These are phyloP conservation scores for Schizophyllum commune DNA, from an alignment of 1,284 basidiomycete species.

Conservation along the genomic window DNA sequence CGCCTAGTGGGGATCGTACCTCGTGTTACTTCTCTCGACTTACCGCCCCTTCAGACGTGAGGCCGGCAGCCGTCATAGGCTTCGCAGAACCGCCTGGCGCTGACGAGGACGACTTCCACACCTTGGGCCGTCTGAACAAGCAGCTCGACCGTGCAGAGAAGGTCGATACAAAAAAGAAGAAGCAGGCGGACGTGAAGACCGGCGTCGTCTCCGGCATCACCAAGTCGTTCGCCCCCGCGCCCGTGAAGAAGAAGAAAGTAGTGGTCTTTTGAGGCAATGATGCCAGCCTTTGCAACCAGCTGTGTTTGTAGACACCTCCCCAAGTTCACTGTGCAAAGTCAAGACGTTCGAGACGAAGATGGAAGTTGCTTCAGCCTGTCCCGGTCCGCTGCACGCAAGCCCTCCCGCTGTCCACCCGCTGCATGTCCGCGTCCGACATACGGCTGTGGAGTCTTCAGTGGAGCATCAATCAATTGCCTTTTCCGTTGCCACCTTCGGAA, in stretches of 20 bases:
- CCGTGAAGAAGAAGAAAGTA: constrained; percentile 40
- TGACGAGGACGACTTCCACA: constrained; percentile 92
- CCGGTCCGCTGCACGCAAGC: too few species aligned
- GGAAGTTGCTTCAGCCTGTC: too few species aligned
- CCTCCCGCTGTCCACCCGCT: too few species aligned
- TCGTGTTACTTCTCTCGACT: background rate
- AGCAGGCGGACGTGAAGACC: constrained; percentile 34
- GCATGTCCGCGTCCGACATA: too few species aligned
- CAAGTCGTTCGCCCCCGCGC: constrained; percentile 27
- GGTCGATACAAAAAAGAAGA: constrained; percentile 34
- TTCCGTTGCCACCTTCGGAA: too few species aligned
- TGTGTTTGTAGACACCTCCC: too few species aligned
- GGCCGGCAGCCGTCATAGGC: constrained; percentile 36
- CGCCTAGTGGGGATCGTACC: background rate
- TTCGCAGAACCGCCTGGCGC: constrained; percentile 58
- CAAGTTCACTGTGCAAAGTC: too few species aligned
- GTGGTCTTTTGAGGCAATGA: constrained; percentile 40
- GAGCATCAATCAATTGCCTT: too few species aligned
- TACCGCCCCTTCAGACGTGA: constrained; percentile 16
- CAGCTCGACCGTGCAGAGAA: constrained; percentile 58
- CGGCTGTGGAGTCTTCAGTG: too few species aligned
- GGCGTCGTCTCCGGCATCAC: constrained; percentile 37
- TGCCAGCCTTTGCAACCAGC: too few species aligned
- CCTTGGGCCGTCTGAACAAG: constrained; percentile 54
- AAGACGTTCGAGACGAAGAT: too few species aligned